A percentile compares a stretch with the other conserved stretches of the same genome.
phyloP scores from a whole-genome alignment of 257 asterid genomes.

The Gynochthodes officinalis region DNA sequence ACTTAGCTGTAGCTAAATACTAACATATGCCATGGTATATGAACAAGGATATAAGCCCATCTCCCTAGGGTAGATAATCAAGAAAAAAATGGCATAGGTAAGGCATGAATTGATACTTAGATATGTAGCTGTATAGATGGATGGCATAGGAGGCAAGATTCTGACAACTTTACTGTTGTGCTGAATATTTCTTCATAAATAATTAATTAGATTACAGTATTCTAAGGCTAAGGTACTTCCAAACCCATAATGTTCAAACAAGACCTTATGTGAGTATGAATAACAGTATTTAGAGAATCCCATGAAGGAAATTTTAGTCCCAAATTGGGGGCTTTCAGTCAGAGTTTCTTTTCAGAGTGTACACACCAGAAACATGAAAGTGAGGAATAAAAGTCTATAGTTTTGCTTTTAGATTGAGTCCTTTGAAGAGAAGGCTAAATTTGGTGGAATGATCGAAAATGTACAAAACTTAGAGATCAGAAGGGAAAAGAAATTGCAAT shows the following conservation, averaged over 20 bases:
- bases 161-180: slow-evolving; percentile 16
- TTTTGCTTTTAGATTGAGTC: not conserved
- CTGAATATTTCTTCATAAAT: slow-evolving; percentile 27
- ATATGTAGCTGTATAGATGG: not conserved
- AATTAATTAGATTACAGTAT: slow-evolving; percentile 17
- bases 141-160: slow-evolving; percentile 18
- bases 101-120: not conserved
- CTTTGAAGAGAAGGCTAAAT: not conserved
- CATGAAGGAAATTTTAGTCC: slow-evolving; percentile 15
- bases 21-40: not conserved
- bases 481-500: not conserved
- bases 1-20: no score
- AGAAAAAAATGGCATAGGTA: slow-evolving; percentile 16
- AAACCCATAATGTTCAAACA: slow-evolving; percentile 18
- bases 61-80: slow-evolving; percentile 18
- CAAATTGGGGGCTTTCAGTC: not conserved
- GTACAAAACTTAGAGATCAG: not conserved
- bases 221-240: slow-evolving; percentile 19
- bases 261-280: slow-evolving; percentile 18
- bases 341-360: slow-evolving; percentile 9
- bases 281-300: slow-evolving; percentile 18
- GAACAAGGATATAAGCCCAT: slow-evolving; percentile 18
- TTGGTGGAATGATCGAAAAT: slow-evolving; percentile 8
- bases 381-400: slow-evolving; percentile 1
- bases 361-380: slow-evolving; percentile 10